Evolutionary conservation across 192 early-diverging fungal species (phyloP), one percentile per base, ranked within the genome.

Genomic region (Coemansia sp.): DNA sequence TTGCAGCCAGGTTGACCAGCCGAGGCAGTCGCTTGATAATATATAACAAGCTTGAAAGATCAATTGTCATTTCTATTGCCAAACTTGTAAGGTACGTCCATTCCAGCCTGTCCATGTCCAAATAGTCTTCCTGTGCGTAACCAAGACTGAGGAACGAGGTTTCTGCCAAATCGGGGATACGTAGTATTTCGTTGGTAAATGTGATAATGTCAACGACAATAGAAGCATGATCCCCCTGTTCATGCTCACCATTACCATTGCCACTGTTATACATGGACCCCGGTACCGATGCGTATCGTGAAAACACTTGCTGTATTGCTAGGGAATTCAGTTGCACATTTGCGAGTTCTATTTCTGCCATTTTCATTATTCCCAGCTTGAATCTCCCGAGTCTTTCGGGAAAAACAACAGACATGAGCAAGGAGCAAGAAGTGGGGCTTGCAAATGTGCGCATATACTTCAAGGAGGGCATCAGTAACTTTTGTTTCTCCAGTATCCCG

Each of bases 101-200:
- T 22, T 41, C 36, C 36, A 59, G 10, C 39, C 26, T 59, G 41
- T 59, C 26, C 39, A 59, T 22, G 16, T 59, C 57, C 19, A 59
- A 13, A 41, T 59, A 59, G n/a, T 59, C 11, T 11, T 41, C 39
- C 39, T n/a, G 37, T 3, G 39, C 39, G 39, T 59, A 39, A 9
- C 57, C 57, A 9, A 59, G 37, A n/a, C 32, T 13, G 39, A 59
- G 57, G 16, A 40, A 41, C 39, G 57, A 59, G n/a, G 8, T 10
- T 9, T 59, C 57, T 6, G 57, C 57, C 57, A 59, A 9, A 9
- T 41, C 39, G n/a, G 57, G 57, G n/a, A 59, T 59, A 16, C 57
- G n/a, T 5, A 59, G 26, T 59, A 59, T 41, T 41, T 59, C 57
- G 39, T 59, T 59, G 4, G 57, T 59, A 59, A 59, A 59, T 40